Conservation (phyloP, 2,329 filamentous ascomycete species). For the Fusarium guadeloupense region DNA sequence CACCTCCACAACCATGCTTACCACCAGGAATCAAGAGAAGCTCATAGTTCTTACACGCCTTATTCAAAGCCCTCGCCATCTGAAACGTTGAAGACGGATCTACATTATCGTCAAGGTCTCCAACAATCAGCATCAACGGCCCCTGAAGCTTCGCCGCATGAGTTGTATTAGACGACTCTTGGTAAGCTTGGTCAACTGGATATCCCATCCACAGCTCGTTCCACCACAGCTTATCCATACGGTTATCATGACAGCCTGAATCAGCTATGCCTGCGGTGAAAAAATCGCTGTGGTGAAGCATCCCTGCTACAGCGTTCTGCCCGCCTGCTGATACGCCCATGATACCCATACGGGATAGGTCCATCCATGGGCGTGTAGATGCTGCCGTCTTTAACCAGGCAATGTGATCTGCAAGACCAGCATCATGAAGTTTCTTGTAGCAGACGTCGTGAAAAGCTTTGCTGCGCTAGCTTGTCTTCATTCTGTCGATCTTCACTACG, state of each 20-base stretch:
- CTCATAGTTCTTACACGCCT: conserved; percentile 44
- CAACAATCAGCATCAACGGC: conserved; percentile 43
- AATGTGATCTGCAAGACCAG: conserved; percentile 45
- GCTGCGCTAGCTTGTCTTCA: conserved; percentile 46
- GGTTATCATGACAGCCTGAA: conserved; percentile 46
- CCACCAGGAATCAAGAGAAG: conserved; percentile 42
- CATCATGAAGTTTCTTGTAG: conserved; percentile 44
- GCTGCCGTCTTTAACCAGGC: conserved; percentile 44
- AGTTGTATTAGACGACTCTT: conserved; percentile 41
- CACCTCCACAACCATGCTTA: conserved; percentile 28
- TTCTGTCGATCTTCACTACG: conserved; percentile 45
- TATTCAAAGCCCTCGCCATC: conserved; percentile 40
- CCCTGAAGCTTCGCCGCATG: conserved; percentile 43
- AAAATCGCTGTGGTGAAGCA: conserved; percentile 44
- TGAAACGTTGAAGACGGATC: conserved; percentile 46
- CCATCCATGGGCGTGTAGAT: conserved; percentile 42
- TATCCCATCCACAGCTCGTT: conserved; percentile 48
- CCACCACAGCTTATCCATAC: conserved; percentile 47
- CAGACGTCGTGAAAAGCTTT: conserved; percentile 46
- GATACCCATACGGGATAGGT: conserved; percentile 43
- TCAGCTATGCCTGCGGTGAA: conserved; percentile 43
- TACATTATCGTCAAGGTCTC: conserved; percentile 44
- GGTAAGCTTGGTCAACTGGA: conserved; percentile 44
- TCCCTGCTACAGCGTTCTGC: conserved; percentile 41
- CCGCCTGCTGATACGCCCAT: conserved; percentile 46